A percentile compares a stretch with the other conserved stretches of the same genome.
These are phyloP conservation scores for Cotoneaster glaucophyllus DNA, from an alignment of 306 rosid genomes.

Conservation along the genomic window DNA sequence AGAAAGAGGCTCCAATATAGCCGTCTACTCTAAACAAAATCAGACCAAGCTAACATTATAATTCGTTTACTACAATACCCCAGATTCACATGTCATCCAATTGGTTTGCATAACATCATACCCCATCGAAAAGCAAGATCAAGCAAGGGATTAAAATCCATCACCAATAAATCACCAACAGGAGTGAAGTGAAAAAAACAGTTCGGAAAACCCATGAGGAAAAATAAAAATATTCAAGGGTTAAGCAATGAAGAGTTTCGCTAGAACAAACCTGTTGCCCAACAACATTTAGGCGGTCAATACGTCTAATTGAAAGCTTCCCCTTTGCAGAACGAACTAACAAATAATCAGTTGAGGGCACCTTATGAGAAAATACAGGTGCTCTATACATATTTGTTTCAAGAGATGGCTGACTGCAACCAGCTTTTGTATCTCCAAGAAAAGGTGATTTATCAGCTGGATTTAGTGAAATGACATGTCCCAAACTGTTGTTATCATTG, in stretches of 20 bases:
- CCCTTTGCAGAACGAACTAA: slow-evolving; percentile 95
- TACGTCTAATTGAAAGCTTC: slow-evolving; percentile 79
- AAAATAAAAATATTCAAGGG: background rate
- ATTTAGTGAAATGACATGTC: slow-evolving; percentile 73
- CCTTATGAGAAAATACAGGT: slow-evolving; percentile 86
- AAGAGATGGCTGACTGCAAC: slow-evolving; percentile 74
- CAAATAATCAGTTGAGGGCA: slow-evolving; percentile 76
- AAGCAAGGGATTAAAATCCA: no score
- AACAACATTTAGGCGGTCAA: slow-evolving; percentile 71
- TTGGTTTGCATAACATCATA: no score
- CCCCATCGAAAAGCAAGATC: no score
- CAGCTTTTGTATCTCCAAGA: slow-evolving; percentile 85
- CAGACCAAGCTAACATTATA: background rate
- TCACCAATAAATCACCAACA: background rate
- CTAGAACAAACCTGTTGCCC: slow-evolving; percentile 81
- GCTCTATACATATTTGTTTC: slow-evolving; percentile 98
- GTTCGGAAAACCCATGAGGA: background rate
- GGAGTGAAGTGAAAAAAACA: background rate
- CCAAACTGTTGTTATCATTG: slow-evolving; percentile 53
- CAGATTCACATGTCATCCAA: no score
- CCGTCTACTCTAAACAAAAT: background rate
- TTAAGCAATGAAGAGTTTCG: slow-evolving; percentile 7
- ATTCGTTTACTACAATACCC: no score
- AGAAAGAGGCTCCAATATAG: background rate
- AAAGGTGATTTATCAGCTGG: slow-evolving; percentile 96